Evolutionary conservation across 1,284 basidiomycete genomes (phyloP), one percentile per base, ranked within the genome.

Genomic region (Austroboletus novae-zelandiae): DNA sequence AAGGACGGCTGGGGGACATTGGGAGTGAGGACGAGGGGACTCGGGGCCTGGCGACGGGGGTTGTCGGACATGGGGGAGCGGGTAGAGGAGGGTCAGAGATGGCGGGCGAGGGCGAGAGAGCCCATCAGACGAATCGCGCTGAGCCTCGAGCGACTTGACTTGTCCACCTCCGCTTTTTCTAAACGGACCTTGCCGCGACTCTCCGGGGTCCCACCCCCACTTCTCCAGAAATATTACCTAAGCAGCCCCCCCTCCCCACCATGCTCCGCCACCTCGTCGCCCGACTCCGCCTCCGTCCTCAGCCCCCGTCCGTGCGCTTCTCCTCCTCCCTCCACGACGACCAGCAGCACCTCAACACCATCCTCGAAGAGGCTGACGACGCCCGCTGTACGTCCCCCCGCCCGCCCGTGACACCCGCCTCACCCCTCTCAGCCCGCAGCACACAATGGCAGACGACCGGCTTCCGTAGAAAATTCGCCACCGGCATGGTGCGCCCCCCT

Each of bases 21-120:
- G 54, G 84, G 83, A 42, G 82, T 76, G 66, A 89, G 86, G 42
- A 90, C 79, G 65, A 89, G 85, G 55, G 88, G 88, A 59, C 83
- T 85, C 17, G 88, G 86, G 37, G 81, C 80, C 62, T 85, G 86
- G 55, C 84, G 79, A 65, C 86, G 84, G 55, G 74, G 73, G 57
- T 29, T 30, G 47, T 62, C 60, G 34, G 58, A 40, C 61, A 62
- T 61, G 53, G 18, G 15, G 35, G 34, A 9, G 34, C 7, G 14
- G 23, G 40, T 11, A 36, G 23, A n/a, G 32, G 35, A 7, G 30
- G 39, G 42, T 60, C 53, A 62, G 35, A 60, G 51, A n/a, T 25
- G 39, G 31, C 40, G 43, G 31, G 48, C 30, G 51, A 32, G 31
- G 31, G 20, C 48, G 47, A 32, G 20, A 48, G 57, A 54, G 57